Base-by-base conservation (phyloP, 257 asterid genomes). In the Cinchona pubescens region DNA sequence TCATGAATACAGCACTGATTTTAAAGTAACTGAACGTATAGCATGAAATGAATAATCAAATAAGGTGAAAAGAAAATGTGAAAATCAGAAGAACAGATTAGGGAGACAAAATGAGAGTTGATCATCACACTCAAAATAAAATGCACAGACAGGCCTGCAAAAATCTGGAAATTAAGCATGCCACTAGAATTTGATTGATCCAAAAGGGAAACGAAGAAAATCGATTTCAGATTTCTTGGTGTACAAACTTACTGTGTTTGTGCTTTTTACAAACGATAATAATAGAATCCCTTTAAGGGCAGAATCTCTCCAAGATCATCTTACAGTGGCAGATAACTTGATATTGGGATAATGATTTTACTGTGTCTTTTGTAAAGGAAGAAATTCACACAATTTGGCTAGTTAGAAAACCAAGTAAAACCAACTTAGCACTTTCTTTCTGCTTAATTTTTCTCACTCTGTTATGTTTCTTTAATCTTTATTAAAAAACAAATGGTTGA, bases 211-310 rank as follows among this genome's bases (percentile, higher is more conserved):
- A 49, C 23, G 1, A 16, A 18, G 4, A 4, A 16, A 49, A 49
- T n/a, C n/a, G n/a, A n/a, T n/a, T n/a, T n/a, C n/a, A n/a, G n/a
- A n/a, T n/a, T n/a, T n/a, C n/a, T n/a, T n/a, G n/a, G n/a, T n/a
- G n/a, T n/a, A n/a, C n/a, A n/a, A 93, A 93, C 82, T 83, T 93
- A 73, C 71, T 94, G 13, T 94, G 97, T 81, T 91, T 97, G 8
- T 97, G 98, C 1, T 91, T 91, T 48, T 90, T 91, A 53, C 98
- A 94, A 80, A 94, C 90, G n/a, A n/a, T 12, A 94, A 94, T 81
- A 90, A 85, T 72, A 91, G 85, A 74, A 94, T 94, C 10, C 96
- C 98, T 0, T 90, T 94, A 27, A 96, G 98, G 58, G 98, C 98
- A 67, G 97, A 8, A 94, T 94, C 59, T 91, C 97, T 79, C 98